Percentiles rank a stretch among this genome's conserved stretches.
phyloP scores from a whole-genome alignment of 225 moss, liverwort and hornwort species.

The Lunularia cruciata region DNA sequence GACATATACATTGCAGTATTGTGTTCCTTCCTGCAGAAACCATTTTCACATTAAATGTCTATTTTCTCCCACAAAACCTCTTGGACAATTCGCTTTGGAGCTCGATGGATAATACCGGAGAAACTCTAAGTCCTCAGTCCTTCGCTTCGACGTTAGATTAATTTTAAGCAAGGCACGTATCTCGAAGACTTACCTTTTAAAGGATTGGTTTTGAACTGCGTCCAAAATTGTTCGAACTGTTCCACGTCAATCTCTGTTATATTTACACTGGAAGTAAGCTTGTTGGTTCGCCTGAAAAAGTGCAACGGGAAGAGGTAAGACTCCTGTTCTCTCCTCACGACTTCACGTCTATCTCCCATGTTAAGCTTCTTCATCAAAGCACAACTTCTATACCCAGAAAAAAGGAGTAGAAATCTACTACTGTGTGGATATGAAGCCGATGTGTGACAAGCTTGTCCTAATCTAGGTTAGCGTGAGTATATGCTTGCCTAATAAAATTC shows the following conservation, averaged over 20 bases:
- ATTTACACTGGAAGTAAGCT: slow-evolving; percentile 63
- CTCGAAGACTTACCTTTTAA: slow-evolving; percentile 56
- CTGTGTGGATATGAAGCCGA: no score
- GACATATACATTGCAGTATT: slow-evolving; percentile 88
- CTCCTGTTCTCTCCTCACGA: no score
- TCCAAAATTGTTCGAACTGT: slow-evolving; percentile 84
- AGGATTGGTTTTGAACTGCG: slow-evolving; percentile 57
- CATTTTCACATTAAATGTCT: slow-evolving; percentile 2
- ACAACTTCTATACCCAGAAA: neutral
- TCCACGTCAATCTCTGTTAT: slow-evolving; percentile 69
- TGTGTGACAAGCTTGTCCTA: no score
- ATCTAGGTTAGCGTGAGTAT: no score
- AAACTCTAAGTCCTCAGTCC: neutral
- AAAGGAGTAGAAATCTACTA: neutral
- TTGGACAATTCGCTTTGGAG: no score
- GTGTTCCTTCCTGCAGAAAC: slow-evolving; percentile 68
- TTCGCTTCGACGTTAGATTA: neutral
- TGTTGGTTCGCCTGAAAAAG: slow-evolving; percentile 83
- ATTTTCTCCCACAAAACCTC: neutral
- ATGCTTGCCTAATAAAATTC: slow-evolving; percentile 76
- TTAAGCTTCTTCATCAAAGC: no score
- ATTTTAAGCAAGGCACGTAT: neutral
- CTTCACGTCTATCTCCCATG: no score
- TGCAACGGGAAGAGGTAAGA: no score
- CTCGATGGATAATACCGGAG: no score